phyloP scores from a whole-genome alignment of 2,329 filamentous ascomycete species.

The Parascedosporium putredinis region DNA sequence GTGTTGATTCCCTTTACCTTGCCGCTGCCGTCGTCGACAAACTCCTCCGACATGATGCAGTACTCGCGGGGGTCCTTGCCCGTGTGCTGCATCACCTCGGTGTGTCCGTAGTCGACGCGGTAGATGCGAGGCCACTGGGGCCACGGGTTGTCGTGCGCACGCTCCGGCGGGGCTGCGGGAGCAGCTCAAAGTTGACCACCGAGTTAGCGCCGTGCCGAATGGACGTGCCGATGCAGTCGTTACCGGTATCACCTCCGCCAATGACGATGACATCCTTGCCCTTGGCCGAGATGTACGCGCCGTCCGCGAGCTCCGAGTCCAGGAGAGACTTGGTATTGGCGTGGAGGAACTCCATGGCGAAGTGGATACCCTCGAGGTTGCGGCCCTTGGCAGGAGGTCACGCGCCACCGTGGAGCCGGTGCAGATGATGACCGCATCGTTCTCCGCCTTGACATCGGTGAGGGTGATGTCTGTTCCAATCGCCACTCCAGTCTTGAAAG shows the following conservation, averaged over 20 bases:
- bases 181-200: conserved; percentile 90
- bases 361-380: conserved; percentile 83
- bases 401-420: conserved; percentile 90
- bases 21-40: conserved; percentile 78
- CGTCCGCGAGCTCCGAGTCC: conserved; percentile 77
- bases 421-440: conserved; percentile 81
- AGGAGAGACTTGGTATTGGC: conserved; percentile 96
- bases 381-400: conserved; percentile 82
- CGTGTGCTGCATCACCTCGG: conserved; percentile 90
- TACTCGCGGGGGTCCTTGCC: conserved; percentile 94
- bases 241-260: conserved; percentile 93
- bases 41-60: conserved; percentile 97
- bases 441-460: conserved; percentile 58
- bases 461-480: conserved; percentile 70
- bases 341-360: conserved; percentile 94
- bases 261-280: conserved; percentile 95
- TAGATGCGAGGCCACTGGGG: conserved; percentile 97
- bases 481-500: conserved; percentile 66
- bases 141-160: conserved; percentile 92
- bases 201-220: conserved; percentile 93
- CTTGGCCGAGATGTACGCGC: conserved; percentile 85
- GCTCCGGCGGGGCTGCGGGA: conserved; percentile 88
- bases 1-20: conserved; percentile 95
- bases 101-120: conserved; percentile 96
- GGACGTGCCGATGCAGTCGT: conserved; percentile 95